Evolutionary conservation across 2,329 filamentous ascomycete genomes (phyloP).

Genomic region (Penicillium sclerotigenum): DNA sequence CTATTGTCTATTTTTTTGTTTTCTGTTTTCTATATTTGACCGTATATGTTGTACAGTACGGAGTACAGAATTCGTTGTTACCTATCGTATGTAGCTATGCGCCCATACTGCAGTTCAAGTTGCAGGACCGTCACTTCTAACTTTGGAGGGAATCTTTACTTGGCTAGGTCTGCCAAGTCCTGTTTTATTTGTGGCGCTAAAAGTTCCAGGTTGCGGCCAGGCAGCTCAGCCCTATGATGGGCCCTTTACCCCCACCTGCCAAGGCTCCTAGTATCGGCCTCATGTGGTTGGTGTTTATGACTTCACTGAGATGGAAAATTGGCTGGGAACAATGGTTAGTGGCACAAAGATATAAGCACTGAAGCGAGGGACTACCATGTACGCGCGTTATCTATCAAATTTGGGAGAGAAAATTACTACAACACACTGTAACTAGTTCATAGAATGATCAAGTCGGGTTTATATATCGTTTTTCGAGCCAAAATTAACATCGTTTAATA

Average conservation of each 20-base stretch:
- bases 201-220: not conserved
- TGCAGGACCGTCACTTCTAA: not conserved
- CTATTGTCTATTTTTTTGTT: not conserved
- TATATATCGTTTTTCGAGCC: not conserved
- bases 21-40: not conserved
- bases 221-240: conserved; percentile 20
- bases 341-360: not conserved
- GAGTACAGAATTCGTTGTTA: not conserved
- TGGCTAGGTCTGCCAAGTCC: not conserved
- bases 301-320: conserved; percentile 6
- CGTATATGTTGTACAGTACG: not conserved
- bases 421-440: not conserved
- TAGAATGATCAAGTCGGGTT: not conserved
- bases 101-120: not conserved
- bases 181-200: conserved; percentile 12
- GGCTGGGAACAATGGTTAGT: not conserved
- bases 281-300: conserved; percentile 11
- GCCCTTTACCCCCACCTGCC: conserved; percentile 17
- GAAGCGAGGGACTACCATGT: not conserved
- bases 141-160: conserved; percentile 1
- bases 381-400: not conserved
- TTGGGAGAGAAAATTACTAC: not conserved
- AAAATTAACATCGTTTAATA: conserved; percentile 20
- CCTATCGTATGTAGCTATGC: not conserved
- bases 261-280: conserved; percentile 10